A percentile compares a stretch with the other conserved stretches of the same genome.
Evolutionary conservation across 352 stramenopile species (phyloP).

Genomic region (Globisporangium viniferum): DNA sequence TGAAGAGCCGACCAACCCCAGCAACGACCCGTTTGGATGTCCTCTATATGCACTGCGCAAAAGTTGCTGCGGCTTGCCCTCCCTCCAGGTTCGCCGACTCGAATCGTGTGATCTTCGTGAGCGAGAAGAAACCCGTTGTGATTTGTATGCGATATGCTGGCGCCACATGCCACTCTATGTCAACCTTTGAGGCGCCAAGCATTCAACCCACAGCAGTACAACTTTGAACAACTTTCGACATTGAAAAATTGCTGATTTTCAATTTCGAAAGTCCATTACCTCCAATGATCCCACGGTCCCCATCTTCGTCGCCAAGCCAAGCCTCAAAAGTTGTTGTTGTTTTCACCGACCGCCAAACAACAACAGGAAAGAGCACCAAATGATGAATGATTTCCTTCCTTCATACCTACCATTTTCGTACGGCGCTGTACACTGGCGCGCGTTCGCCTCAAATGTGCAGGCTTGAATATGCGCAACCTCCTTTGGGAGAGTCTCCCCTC

Average conservation of each 20-base stretch:
- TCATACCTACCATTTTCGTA: neutral
- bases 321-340: neutral
- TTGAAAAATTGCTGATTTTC: neutral
- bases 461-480: constrained; percentile 1
- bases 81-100: too few species aligned
- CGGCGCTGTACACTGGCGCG: neutral
- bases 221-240: too few species aligned
- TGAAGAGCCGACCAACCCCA: too few species aligned
- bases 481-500: neutral
- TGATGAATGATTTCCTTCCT: neutral
- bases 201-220: neutral
- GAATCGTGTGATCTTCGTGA: neutral
- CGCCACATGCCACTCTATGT: neutral
- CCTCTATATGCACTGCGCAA: too few species aligned
- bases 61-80: too few species aligned
- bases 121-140: neutral
- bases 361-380: neutral
- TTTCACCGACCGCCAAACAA: neutral
- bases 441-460: neutral
- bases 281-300: neutral
- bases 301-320: neutral
- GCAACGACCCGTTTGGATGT: too few species aligned
- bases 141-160: neutral
- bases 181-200: neutral
- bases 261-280: neutral